phyloP scores from a whole-genome alignment of 192 early-diverging fungal genomes.

The Polychytrium aggregatum region DNA sequence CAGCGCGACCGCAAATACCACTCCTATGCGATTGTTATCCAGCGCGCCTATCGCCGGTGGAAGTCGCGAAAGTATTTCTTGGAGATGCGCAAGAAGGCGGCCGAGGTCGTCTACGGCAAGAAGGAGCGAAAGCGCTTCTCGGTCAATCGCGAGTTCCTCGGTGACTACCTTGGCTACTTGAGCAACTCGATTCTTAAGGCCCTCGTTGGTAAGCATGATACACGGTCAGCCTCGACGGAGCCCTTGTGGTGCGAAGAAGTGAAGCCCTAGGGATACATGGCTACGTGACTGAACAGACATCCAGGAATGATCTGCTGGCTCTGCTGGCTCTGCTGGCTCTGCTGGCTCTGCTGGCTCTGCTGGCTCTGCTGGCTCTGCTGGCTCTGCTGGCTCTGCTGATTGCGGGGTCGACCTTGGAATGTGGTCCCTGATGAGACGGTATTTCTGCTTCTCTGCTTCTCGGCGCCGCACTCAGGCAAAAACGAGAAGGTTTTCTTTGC shows the following conservation, averaged over 20 bases:
- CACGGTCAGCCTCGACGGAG: too few relatives aligned
- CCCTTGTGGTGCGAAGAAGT: too few relatives aligned
- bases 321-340: too few relatives aligned
- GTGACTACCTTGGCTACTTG: conserved; percentile 73
- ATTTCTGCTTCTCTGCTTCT: too few relatives aligned
- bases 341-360: too few relatives aligned
- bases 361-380: too few relatives aligned
- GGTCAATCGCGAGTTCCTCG: conserved; percentile 75
- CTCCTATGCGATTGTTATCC: conserved; percentile 85
- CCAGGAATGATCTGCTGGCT: too few relatives aligned
- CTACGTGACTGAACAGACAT: too few relatives aligned
- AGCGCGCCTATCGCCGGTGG: conserved; percentile 77
- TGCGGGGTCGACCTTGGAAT: too few relatives aligned
- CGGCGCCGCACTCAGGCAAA: conserved; percentile 36
- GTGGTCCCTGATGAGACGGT: too few relatives aligned
- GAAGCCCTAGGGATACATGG: too few relatives aligned
- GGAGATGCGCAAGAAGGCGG: conserved; percentile 87
- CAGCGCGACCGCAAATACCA: conserved; percentile 94
- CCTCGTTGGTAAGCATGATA: conserved; percentile 34
- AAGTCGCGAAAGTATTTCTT: conserved; percentile 82
- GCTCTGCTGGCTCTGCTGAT: too few relatives aligned
- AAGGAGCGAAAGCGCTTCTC: conserved; percentile 90
- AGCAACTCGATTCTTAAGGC: conserved; percentile 44
- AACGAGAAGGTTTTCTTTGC: conserved; percentile 43
- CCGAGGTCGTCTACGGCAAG: conserved; percentile 73